A percentile compares a stretch with the other conserved stretches of the same genome.
phyloP scores from a whole-genome alignment of 2,329 filamentous ascomycete genomes.

The Waltergamsia citrina region DNA sequence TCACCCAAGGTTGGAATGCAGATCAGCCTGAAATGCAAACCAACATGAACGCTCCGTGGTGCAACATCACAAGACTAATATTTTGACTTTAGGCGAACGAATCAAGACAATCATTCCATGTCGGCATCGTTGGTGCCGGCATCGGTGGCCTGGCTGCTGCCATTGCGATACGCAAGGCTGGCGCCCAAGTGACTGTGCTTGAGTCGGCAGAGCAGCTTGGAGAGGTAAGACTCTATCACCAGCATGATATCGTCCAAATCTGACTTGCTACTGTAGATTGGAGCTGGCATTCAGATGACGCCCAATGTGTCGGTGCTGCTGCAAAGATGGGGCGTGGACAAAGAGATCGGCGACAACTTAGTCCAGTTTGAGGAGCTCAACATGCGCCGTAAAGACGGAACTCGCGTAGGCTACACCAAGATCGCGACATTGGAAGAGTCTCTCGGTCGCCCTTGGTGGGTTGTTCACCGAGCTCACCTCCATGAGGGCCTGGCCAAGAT shows the following conservation, averaged over 20 bases:
- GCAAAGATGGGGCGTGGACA: constrained; percentile 17
- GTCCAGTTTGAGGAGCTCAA: constrained; percentile 13
- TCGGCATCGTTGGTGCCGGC: constrained; percentile 28
- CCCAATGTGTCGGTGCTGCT: constrained; percentile 20
- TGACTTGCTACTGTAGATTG: constrained; percentile 9
- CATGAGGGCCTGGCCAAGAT: constrained; percentile 18
- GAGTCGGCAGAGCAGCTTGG: constrained; percentile 26
- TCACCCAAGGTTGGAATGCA: too few species aligned
- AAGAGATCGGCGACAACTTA: constrained; percentile 7
- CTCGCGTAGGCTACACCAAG: constrained; percentile 18
- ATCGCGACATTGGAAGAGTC: too few species aligned
- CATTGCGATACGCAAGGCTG: constrained; percentile 21
- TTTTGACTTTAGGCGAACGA: too few species aligned
- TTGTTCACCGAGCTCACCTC: constrained; percentile 25
- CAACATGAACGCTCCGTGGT: too few species aligned
- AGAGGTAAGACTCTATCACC: constrained; percentile 19
- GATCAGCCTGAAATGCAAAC: too few species aligned
- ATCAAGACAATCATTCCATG: too few species aligned
- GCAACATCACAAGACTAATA: too few species aligned
- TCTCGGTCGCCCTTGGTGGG: constrained; percentile 23
- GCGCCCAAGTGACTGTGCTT: constrained; percentile 26
- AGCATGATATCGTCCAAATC: not conserved
- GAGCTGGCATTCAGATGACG: constrained; percentile 21
- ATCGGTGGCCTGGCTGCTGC: constrained; percentile 29
- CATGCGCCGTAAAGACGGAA: constrained; percentile 19